Base-by-base conservation (phyloP, 106 monocot species). In the Dendrobium huoshanense region DNA sequence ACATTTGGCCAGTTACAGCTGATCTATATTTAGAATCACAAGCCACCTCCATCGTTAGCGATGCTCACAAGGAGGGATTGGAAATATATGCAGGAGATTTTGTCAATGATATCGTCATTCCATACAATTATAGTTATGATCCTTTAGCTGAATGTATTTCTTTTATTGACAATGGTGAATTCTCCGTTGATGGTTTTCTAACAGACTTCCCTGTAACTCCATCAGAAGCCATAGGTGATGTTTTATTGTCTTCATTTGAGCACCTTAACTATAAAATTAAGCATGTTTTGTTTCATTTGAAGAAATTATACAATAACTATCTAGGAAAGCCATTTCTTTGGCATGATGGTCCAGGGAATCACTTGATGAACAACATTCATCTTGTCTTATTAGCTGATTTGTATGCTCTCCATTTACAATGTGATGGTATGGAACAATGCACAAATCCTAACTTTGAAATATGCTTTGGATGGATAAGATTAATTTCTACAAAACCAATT, bases 121-220 rank as follows among this genome's bases (percentile, higher is more conserved):
- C 87, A 43, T 96, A 90, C 77, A 96, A 96, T 81, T 96, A 92
- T 77, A 96, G 96, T 67, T 96, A 88, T 75, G 91, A 92, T 83
- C 94, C 96, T 33, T 42, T 96, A 58, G 80, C 85, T 41, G 96
- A 96, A 78, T 81, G 67, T 77, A 82, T 96, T 77, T 75, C 61
- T 47, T 94, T 92, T 75, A 74, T 90, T 61, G 90, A 89, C 84
- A 89, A 91, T 85, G 88, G 82, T 17, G 75, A 68, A 40, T 96
- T 96, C 85, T 90, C 94, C n/a, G 94, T 96, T 81, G 96, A 96
- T 85, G 96, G 96, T 43, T 79, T 96, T 49, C 42, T 96, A 27
- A 48, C 96, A 9, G 96, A 96, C 73, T 90, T 79, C 80, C 93
- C 96, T 0, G 80, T 90, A 33, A 96, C 96, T 75, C 87, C 96